Base-by-base conservation (phyloP, 2,329 filamentous ascomycete genomes). In the Penicillium sp. region DNA sequence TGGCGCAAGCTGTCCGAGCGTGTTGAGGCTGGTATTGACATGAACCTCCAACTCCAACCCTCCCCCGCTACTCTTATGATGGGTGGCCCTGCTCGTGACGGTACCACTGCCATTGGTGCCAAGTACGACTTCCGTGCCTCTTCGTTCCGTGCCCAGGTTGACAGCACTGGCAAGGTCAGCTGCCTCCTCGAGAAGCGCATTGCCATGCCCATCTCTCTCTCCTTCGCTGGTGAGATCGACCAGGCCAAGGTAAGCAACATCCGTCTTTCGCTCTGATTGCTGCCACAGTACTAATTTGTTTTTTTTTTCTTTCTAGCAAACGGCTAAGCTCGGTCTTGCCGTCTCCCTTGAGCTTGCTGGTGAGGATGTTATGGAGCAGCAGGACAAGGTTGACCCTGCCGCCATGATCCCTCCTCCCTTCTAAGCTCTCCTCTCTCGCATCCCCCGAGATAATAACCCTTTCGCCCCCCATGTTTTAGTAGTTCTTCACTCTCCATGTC, bases 101-200 rank as follows among this genome's bases (percentile, higher is more conserved):
- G 94, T 53, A 84, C 90, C 59, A 92, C 95, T 51, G 91, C 92
- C 52, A 84, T 97, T 68, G 94, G 93, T 69, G 90, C 91, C 73
- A 99, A 99, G 79, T 99, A 99, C 78, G 93, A 97, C 75, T 99
- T 99, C 85, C 86, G 90, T 71, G 90, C 91, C 79, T 94, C 90
- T 53, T 94, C 91, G 48, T 96, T 97, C 86, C 87, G 93, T 63
- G 94, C 93, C 42, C 94, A 99, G 79, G 84, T 97, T 67, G 94
- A 99, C 78, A 95, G 91, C 69, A 87, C 90, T 73, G 94, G 94
- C 74, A 96, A 96, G 81, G 83, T 99, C 59, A 90, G 89, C 77
- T 94, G 91, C 73, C 79, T 97, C 69, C 80, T 97, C 65, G 94
- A 99, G 83, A 97, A 97, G 86, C 88, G 91, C 70, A 90, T 99